Percentiles rank a stretch among this genome's conserved stretches.
Evolutionary conservation across 805 yeast genomes (phyloP).

Genomic region (Hermanozyma aechmeae): DNA sequence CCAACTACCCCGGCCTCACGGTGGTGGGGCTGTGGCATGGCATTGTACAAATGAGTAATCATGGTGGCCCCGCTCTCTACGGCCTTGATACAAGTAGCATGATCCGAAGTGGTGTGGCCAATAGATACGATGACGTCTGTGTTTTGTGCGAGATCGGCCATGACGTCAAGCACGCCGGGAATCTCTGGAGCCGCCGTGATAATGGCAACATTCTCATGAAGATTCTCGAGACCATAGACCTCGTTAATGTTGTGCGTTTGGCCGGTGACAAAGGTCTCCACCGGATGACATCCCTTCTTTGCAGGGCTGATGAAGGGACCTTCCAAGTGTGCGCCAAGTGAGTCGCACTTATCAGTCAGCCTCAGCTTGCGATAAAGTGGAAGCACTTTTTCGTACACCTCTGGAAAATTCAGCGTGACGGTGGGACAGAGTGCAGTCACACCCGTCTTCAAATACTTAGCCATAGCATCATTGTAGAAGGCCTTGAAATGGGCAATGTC

Average conservation of each 20-base stretch:
- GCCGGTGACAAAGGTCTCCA: slow-evolving; percentile 34
- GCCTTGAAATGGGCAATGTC: slow-evolving; percentile 22
- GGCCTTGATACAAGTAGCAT: slow-evolving; percentile 32
- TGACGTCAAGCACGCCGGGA: slow-evolving; percentile 35
- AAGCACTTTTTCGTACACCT: slow-evolving; percentile 38
- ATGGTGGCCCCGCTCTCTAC: slow-evolving; percentile 44
- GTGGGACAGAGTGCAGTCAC: slow-evolving; percentile 52
- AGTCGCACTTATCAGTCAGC: slow-evolving; percentile 25
- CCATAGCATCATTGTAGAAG: slow-evolving; percentile 36
- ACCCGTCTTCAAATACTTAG: slow-evolving; percentile 39
- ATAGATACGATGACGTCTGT: slow-evolving; percentile 32
- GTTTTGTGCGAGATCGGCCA: slow-evolving; percentile 20
- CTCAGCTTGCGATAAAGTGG: slow-evolving; percentile 32
- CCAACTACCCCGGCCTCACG: slow-evolving; percentile 52
- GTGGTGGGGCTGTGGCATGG: slow-evolving; percentile 56
- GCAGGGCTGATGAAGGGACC: slow-evolving; percentile 46
- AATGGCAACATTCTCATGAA: slow-evolving; percentile 27
- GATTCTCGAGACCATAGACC: slow-evolving; percentile 30
- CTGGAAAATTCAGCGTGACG: slow-evolving; percentile 41
- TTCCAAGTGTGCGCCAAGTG: slow-evolving; percentile 51
- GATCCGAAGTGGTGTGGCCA: slow-evolving; percentile 39
- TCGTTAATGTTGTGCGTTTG: slow-evolving; percentile 27
- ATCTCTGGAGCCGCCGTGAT: slow-evolving; percentile 47
- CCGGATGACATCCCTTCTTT: slow-evolving; percentile 45
- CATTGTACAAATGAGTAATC: slow-evolving; percentile 54